Conservation (phyloP, 1,284 basidiomycete species). For the Athelia psychrophila region DNA sequence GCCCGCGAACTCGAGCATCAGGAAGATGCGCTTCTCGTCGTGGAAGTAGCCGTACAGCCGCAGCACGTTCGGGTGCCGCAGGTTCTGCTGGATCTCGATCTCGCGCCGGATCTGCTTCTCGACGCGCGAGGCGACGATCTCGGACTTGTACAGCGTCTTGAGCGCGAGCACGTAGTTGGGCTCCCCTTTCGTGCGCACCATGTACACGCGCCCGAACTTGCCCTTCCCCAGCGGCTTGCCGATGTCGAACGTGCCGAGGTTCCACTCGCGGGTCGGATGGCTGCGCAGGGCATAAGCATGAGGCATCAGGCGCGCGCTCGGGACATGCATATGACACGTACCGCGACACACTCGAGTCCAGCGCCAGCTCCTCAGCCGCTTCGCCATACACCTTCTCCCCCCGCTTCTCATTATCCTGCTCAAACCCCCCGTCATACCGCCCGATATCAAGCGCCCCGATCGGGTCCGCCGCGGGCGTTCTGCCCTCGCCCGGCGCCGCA, state of each 20-base stretch:
- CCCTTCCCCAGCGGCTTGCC: conserved; percentile 96
- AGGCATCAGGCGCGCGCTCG: not conserved
- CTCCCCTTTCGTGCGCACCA: conserved; percentile 89
- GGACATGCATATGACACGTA: conserved; percentile 31
- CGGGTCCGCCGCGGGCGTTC: conserved; percentile 7
- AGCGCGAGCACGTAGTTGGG: conserved; percentile 95
- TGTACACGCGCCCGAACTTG: conserved; percentile 98
- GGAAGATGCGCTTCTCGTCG: conserved; percentile 96
- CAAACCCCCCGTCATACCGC: conserved; percentile 83
- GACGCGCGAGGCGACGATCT: conserved; percentile 84
- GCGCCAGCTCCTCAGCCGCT: conserved; percentile 70
- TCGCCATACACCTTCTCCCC: conserved; percentile 65
- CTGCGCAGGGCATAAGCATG: conserved; percentile 37
- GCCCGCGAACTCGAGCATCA: conserved; percentile 96
- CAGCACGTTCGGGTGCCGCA: conserved; percentile 94
- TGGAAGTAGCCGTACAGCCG: conserved; percentile 97
- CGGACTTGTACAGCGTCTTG: conserved; percentile 97
- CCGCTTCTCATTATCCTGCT: conserved; percentile 71
- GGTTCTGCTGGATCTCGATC: conserved; percentile 98
- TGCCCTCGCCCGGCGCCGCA: conserved; percentile 6
- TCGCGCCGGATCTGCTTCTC: conserved; percentile 96
- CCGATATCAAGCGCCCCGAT: conserved; percentile 66
- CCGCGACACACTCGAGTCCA: conserved; percentile 72
- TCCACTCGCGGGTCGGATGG: conserved; percentile 80
- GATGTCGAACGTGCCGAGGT: conserved; percentile 87